Evolutionary conservation across 371 early-diverging fungal species (phyloP).

Genomic region (Synchytrium microbalum): DNA sequence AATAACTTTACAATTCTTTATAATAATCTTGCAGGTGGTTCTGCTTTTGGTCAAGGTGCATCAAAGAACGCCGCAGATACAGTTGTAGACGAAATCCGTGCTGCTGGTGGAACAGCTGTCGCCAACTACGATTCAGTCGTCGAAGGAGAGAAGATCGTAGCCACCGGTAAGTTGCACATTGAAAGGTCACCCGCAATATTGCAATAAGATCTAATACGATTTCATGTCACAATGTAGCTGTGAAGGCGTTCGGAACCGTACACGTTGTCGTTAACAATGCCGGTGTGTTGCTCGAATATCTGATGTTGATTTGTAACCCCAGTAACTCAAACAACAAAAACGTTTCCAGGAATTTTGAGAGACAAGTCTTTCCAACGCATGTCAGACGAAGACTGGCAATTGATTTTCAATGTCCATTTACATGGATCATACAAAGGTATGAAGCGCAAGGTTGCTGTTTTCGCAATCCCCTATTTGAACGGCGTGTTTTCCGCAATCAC

Average conservation of each 20-base stretch:
- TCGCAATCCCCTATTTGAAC: too few species aligned
- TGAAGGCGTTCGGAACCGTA: slow-evolving; percentile 89
- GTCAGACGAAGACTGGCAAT: slow-evolving; percentile 94
- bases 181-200: too few species aligned
- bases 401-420: slow-evolving; percentile 87
- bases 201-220: too few species aligned
- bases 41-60: slow-evolving; percentile 70
- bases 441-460: too few species aligned
- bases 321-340: too few species aligned
- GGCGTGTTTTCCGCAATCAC: too few species aligned
- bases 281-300: too few species aligned
- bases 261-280: slow-evolving; percentile 90
- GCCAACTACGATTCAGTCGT: slow-evolving; percentile 97
- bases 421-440: slow-evolving; percentile 91
- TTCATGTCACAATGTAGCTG: too few species aligned
- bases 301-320: too few species aligned
- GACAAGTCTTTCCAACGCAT: slow-evolving; percentile 93
- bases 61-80: slow-evolving; percentile 77
- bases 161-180: too few species aligned
- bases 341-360: slow-evolving; percentile 53
- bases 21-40: slow-evolving; percentile 85
- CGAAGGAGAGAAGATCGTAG: slow-evolving; percentile 92
- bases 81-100: slow-evolving; percentile 94
- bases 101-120: slow-evolving; percentile 84
- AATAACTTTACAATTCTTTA: too few species aligned